These are phyloP conservation scores for Xerocomellus intermedius DNA, from an alignment of 768 basidiomycete species.

Conservation along the genomic window DNA sequence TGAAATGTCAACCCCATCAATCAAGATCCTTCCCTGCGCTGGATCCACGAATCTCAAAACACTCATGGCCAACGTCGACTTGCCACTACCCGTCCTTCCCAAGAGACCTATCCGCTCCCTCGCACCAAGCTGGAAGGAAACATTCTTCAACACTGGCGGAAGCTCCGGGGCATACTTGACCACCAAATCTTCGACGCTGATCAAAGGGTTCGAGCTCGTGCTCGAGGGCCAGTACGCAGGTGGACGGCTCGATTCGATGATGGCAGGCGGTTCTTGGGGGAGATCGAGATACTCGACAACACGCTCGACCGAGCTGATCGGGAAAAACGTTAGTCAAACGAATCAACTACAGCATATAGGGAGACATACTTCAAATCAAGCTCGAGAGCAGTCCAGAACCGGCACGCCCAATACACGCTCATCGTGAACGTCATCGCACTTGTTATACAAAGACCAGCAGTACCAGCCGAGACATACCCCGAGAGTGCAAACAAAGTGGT, in stretches of 20 bases:
- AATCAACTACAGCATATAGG: neutral
- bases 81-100: slow-evolving; percentile 81
- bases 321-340: slow-evolving; percentile 5
- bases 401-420: slow-evolving; percentile 51
- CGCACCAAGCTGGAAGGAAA: slow-evolving; percentile 71
- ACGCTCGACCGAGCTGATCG: slow-evolving; percentile 77
- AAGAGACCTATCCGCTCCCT: slow-evolving; percentile 77
- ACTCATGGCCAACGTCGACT: slow-evolving; percentile 84
- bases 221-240: slow-evolving; percentile 94
- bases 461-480: slow-evolving; percentile 54
- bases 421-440: slow-evolving; percentile 64
- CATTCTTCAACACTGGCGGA: slow-evolving; percentile 71
- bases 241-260: slow-evolving; percentile 70
- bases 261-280: slow-evolving; percentile 79
- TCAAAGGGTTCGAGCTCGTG: slow-evolving; percentile 52
- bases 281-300: slow-evolving; percentile 88
- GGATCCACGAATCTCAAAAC: slow-evolving; percentile 85
- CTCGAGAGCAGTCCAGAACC: slow-evolving; percentile 57
- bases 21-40: slow-evolving; percentile 65
- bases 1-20: slow-evolving; percentile 88
- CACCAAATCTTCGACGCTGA: slow-evolving; percentile 71
- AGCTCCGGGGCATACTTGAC: slow-evolving; percentile 85
- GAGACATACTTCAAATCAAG: slow-evolving; percentile 68
- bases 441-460: slow-evolving; percentile 73
- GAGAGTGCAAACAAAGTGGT: slow-evolving; percentile 78